Evolutionary conservation across 2,329 filamentous ascomycete species (phyloP).

Genomic region (Pestalotiopsis sp.): DNA sequence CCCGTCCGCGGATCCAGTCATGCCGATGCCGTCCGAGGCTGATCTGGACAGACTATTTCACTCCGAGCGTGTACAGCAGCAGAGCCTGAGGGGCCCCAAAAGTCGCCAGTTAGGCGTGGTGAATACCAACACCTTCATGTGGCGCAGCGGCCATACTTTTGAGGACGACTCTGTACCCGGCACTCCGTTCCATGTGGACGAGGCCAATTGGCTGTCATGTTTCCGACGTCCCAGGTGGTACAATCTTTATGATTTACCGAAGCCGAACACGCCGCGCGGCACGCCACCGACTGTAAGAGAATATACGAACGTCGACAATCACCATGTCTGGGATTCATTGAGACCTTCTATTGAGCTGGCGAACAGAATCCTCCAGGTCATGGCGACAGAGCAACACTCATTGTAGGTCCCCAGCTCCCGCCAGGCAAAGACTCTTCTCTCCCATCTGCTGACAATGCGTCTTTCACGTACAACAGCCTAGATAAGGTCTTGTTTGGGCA

Average conservation of each 20-base stretch:
- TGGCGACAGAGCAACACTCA: background rate
- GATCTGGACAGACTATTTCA: background rate
- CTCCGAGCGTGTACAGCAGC: background rate
- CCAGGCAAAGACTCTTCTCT: background rate
- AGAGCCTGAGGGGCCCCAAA: background rate
- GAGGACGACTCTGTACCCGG: background rate
- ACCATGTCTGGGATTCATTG: background rate
- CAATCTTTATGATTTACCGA: background rate
- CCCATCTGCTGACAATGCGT: background rate
- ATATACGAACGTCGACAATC: background rate
- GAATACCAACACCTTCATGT: background rate
- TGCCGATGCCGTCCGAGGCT: background rate
- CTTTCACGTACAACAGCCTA: background rate
- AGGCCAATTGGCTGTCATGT: background rate
- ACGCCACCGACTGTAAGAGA: no score
- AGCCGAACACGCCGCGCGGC: background rate
- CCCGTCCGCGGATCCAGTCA: background rate
- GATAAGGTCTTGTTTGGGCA: background rate
- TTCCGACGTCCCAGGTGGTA: constrained; percentile 3
- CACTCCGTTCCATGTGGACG: background rate
- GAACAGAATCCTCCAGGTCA: background rate
- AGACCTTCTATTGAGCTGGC: background rate
- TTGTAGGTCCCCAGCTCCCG: background rate
- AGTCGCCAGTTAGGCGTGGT: background rate
- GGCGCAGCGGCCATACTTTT: background rate